phyloP scores from a whole-genome alignment of 208 protist species.

The Wallacemonas rigidus region DNA sequence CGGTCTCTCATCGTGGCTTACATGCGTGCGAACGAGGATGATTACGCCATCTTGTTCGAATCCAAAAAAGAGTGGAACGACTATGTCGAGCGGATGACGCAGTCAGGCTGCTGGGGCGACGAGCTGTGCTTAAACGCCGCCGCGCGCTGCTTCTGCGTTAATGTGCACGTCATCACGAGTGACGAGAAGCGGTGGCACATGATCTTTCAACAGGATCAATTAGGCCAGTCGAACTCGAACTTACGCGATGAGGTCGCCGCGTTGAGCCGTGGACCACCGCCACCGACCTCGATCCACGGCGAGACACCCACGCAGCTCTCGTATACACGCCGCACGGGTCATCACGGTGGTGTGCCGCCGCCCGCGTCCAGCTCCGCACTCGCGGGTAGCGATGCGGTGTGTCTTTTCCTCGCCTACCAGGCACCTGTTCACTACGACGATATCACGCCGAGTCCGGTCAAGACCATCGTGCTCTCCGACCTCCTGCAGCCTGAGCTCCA shows the following conservation, averaged over 20 bases:
- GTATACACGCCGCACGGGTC: constrained; percentile 9
- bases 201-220: constrained; percentile 73
- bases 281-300: neutral
- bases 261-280: constrained; percentile 2
- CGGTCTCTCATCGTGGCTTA: constrained; percentile 66
- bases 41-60: constrained; percentile 77
- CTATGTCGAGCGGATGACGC: constrained; percentile 65
- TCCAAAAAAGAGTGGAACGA: constrained; percentile 50
- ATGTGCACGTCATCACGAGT: constrained; percentile 89
- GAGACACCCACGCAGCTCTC: constrained; percentile 11
- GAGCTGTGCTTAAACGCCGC: constrained; percentile 86
- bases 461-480: constrained; percentile 39
- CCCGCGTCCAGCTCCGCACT: neutral
- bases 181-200: constrained; percentile 72
- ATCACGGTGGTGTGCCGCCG: constrained; percentile 1
- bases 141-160: constrained; percentile 78
- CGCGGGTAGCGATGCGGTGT: constrained; percentile 21
- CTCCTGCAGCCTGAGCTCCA: constrained; percentile 49
- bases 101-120: constrained; percentile 76
- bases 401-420: constrained; percentile 78
- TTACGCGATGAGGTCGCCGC: neutral
- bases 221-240: constrained; percentile 36
- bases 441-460: constrained; percentile 41
- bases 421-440: constrained; percentile 85
- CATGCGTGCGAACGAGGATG: constrained; percentile 55